Percentiles rank a stretch among this genome's conserved stretches.
Conservation (phyloP, 805 yeast species). For the Monosporozyma unispora region DNA sequence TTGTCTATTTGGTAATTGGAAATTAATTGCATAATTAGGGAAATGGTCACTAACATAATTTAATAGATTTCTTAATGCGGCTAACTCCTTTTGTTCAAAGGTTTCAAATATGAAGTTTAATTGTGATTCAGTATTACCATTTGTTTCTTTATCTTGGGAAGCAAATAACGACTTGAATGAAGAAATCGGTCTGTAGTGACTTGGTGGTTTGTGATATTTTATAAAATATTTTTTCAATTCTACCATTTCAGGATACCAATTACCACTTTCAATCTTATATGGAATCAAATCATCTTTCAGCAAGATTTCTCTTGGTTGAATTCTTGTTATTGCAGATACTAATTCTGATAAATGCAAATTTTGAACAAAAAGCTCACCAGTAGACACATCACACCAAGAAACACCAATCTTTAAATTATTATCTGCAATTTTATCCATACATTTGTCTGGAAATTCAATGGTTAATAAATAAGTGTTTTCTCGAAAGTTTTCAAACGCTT, state of each 20-base stretch:
- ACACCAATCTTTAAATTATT: conserved; percentile 48
- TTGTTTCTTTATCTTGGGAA: conserved; percentile 11
- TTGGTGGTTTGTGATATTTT: conserved; percentile 40
- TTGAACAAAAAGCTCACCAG: conserved; percentile 71
- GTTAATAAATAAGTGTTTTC: conserved; percentile 64
- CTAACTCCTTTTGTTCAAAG: conserved; percentile 41
- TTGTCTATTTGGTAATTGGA: conserved; percentile 59
- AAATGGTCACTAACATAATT: conserved; percentile 65
- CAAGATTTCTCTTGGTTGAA: conserved; percentile 73
- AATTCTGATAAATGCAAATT: conserved; percentile 51
- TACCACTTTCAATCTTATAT: conserved; percentile 35
- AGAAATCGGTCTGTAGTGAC: conserved; percentile 33
- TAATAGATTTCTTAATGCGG: conserved; percentile 54
- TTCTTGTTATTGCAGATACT: conserved; percentile 63
- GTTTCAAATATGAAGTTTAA: conserved; percentile 20
- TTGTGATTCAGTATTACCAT: conserved; percentile 12
- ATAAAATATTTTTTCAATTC: conserved; percentile 53
- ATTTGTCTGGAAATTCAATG: conserved; percentile 48
- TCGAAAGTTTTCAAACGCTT: conserved; percentile 64
- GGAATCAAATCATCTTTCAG: conserved; percentile 40
- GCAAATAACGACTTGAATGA: conserved; percentile 35
- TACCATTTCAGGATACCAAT: conserved; percentile 48
- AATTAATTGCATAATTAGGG: conserved; percentile 54
- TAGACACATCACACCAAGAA: conserved; percentile 82
- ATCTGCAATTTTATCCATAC: conserved; percentile 32